Percentiles rank a stretch among this genome's conserved stretches.
Evolutionary conservation across 169 alveolate species (phyloP).

Genomic region (Ichthyophthirius multifiliis): DNA sequence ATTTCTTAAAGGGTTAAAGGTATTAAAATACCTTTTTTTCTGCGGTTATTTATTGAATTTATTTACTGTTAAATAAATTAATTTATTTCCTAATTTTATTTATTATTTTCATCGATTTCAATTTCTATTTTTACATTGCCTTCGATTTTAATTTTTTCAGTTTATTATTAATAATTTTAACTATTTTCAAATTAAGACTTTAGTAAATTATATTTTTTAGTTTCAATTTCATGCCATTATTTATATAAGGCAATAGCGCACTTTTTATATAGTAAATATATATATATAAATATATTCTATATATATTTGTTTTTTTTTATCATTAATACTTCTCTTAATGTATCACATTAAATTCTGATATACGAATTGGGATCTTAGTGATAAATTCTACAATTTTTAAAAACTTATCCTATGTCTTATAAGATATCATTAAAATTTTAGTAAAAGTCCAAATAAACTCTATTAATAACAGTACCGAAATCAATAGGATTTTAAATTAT

Average conservation of each 20-base stretch:
- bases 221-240: not conserved
- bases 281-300: too few species aligned
- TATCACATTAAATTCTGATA: constrained; percentile 46
- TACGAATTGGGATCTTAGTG: constrained; percentile 24
- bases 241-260: not conserved
- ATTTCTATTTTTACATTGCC: not conserved
- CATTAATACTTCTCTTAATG: too few species aligned
- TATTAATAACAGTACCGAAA: constrained; percentile 63
- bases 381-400: constrained; percentile 64
- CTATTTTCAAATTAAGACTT: too few species aligned
- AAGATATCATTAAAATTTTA: constrained; percentile 60
- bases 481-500: constrained; percentile 71
- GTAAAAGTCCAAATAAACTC: constrained; percentile 61
- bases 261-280: too few species aligned
- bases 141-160: not conserved
- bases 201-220: too few species aligned
- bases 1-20: not conserved
- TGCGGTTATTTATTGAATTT: too few species aligned
- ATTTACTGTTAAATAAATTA: not conserved
- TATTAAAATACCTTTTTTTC: too few species aligned
- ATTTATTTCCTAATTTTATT: not conserved
- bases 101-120: not conserved
- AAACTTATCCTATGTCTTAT: constrained; percentile 77
- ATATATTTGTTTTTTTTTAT: too few species aligned
- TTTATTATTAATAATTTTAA: too few species aligned